A percentile compares a stretch with the other conserved stretches of the same genome.
Evolutionary conservation across 768 basidiomycete genomes (phyloP).

Genomic region (Galerina sulciceps): DNA sequence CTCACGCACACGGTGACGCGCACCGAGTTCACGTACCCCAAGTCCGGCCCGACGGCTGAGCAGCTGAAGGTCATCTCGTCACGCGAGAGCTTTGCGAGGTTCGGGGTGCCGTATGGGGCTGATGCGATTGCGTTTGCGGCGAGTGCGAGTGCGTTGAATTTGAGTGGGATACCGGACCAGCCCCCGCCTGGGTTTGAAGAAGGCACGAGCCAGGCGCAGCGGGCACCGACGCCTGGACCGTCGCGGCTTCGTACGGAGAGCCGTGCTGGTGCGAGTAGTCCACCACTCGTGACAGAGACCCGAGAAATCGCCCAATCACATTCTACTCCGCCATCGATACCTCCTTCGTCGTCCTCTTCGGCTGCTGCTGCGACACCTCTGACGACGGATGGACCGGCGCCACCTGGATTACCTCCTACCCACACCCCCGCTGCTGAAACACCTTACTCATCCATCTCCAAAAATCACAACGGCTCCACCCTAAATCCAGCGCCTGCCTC

Average conservation of each 20-base stretch:
- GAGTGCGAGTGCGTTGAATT: constrained; percentile 46
- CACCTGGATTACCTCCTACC: not conserved
- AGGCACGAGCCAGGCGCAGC: constrained; percentile 12
- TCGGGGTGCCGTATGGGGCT: constrained; percentile 77
- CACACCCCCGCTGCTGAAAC: not conserved
- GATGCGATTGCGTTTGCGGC: constrained; percentile 72
- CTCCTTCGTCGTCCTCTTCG: not conserved
- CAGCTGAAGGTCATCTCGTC: constrained; percentile 73
- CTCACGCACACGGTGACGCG: constrained; percentile 74
- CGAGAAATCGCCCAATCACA: too few relatives aligned
- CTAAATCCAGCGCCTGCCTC: not conserved
- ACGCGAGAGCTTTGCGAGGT: constrained; percentile 65
- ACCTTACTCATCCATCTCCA: not conserved
- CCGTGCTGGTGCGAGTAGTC: constrained; percentile 16
- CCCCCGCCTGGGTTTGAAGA: constrained; percentile 63
- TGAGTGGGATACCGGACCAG: constrained; percentile 15
- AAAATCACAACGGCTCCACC: not conserved
- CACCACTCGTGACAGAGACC: constrained; percentile 11
- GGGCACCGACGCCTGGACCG: constrained; percentile 22
- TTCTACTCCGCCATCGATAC: too few relatives aligned
- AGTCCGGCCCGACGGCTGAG: constrained; percentile 63
- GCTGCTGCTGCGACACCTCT: not conserved
- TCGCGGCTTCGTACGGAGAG: constrained; percentile 28
- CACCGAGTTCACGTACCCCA: constrained; percentile 73
- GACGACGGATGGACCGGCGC: not conserved